A percentile compares a stretch with the other conserved stretches of the same genome.
These are phyloP conservation scores for Colletotrichum lupini DNA, from an alignment of 2,329 filamentous ascomycete genomes.

Conservation along the genomic window DNA sequence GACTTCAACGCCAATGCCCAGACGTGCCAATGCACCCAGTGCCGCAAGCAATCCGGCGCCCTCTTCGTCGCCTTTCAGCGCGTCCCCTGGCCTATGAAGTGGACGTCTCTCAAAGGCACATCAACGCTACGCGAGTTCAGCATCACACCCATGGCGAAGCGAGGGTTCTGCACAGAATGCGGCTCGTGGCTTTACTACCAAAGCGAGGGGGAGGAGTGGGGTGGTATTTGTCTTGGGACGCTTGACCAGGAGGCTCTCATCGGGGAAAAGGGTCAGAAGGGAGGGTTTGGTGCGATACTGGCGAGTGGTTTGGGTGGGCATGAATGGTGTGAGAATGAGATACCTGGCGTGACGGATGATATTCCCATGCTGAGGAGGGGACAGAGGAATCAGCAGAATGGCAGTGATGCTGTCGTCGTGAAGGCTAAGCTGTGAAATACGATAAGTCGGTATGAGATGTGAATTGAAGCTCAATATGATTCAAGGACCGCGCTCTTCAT, in stretches of 20 bases:
- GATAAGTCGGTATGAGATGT: too few relatives aligned
- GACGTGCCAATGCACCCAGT: constrained; percentile 67
- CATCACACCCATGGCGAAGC: constrained; percentile 51
- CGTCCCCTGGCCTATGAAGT: constrained; percentile 50
- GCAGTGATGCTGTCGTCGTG: neutral
- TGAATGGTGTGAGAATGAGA: constrained; percentile 56
- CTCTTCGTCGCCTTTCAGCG: constrained; percentile 56
- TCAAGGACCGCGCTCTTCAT: too few relatives aligned
- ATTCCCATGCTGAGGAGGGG: constrained; percentile 38
- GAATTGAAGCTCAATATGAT: neutral
- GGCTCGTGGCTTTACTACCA: constrained; percentile 62
- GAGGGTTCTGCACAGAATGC: constrained; percentile 61
- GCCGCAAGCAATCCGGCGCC: constrained; percentile 61
- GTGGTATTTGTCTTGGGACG: constrained; percentile 54
- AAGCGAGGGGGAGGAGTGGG: constrained; percentile 40
- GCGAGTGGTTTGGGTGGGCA: constrained; percentile 49
- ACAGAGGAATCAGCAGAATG: neutral
- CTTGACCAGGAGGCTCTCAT: constrained; percentile 57
- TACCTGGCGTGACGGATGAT: constrained; percentile 60
- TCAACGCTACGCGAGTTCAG: constrained; percentile 52
- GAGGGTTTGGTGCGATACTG: constrained; percentile 51
- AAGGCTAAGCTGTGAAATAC: neutral
- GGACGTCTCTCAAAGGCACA: constrained; percentile 39
- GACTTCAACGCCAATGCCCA: constrained; percentile 55
- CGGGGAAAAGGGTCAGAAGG: constrained; percentile 28